Percentiles rank a stretch among this genome's conserved stretches.
Conservation (phyloP, 805 yeast species). For the Ogataea wickerhamii region DNA sequence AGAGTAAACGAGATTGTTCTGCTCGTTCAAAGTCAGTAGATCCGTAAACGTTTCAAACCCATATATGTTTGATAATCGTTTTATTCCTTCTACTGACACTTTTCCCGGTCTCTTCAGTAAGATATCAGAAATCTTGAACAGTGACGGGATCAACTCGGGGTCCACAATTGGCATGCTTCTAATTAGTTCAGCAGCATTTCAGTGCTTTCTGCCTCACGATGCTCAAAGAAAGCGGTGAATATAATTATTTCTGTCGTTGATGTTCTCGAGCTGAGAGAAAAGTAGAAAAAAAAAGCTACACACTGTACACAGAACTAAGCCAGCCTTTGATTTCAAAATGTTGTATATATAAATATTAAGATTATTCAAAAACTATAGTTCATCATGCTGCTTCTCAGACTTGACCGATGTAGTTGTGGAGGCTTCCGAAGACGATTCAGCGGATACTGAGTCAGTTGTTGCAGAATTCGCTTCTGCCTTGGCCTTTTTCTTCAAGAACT, state of each 20-base stretch:
- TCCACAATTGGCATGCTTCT: constrained; percentile 34
- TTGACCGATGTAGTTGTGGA: constrained; percentile 1
- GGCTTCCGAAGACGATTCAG: constrained; percentile 3
- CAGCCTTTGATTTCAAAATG: too few relatives aligned
- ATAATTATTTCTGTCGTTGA: too few relatives aligned
- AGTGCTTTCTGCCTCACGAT: too few relatives aligned
- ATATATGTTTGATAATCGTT: constrained; percentile 33
- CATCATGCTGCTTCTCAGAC: constrained; percentile 1
- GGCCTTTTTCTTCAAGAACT: constrained; percentile 19
- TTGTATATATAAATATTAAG: too few relatives aligned
- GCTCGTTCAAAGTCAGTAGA: constrained; percentile 33
- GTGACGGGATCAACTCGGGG: constrained; percentile 31
- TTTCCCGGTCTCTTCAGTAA: constrained; percentile 35
- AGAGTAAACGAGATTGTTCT: constrained; percentile 31
- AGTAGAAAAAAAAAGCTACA: too few relatives aligned
- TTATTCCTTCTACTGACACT: constrained; percentile 32
- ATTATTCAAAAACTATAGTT: too few relatives aligned
- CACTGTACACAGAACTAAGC: too few relatives aligned
- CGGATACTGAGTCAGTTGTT: background rate
- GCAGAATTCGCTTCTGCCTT: background rate
- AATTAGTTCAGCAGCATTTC: too few relatives aligned
- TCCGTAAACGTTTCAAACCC: constrained; percentile 37
- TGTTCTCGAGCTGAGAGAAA: too few relatives aligned
- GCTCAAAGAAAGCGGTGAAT: too few relatives aligned
- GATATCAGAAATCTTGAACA: constrained; percentile 32